Conservation (phyloP, 768 basidiomycete genomes). For the Leccinum ochraceum region DNA sequence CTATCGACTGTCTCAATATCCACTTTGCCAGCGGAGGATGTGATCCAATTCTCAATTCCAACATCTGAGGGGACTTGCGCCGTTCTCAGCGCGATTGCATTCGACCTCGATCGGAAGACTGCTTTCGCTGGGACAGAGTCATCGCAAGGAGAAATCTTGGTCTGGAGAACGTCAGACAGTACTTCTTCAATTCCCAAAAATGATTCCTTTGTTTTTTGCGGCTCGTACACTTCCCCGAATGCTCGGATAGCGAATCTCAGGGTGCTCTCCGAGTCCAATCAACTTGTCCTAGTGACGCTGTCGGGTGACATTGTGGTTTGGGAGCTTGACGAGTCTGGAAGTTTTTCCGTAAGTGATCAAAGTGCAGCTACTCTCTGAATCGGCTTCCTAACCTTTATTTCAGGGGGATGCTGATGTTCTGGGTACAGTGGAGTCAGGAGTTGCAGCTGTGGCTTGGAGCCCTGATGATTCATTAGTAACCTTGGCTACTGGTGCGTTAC, state of each 20-base stretch:
- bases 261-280: constrained; percentile 70
- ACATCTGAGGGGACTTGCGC: constrained; percentile 26
- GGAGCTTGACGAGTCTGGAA: constrained; percentile 48
- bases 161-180: constrained; percentile 48
- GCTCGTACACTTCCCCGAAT: constrained; percentile 20
- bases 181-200: constrained; percentile 12
- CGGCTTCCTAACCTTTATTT: constrained; percentile 4
- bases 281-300: constrained; percentile 64
- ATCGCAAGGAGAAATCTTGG: constrained; percentile 54
- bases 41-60: constrained; percentile 14
- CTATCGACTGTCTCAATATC: constrained; percentile 36
- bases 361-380: background rate
- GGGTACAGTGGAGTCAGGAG: constrained; percentile 83
- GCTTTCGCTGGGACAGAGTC: constrained; percentile 64
- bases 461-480: constrained; percentile 90
- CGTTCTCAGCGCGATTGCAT: constrained; percentile 47
- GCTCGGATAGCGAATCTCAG: constrained; percentile 62
- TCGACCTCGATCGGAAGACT: constrained; percentile 65
- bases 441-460: constrained; percentile 83
- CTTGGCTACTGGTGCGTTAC: constrained; percentile 68
- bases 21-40: constrained; percentile 17
- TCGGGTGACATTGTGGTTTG: constrained; percentile 83
- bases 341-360: constrained; percentile 41
- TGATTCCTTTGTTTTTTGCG: constrained; percentile 23
- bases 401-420: constrained; percentile 61